Base-by-base conservation (phyloP, 2,329 filamentous ascomycete genomes). In the Sarocladiaceae sp. region DNA sequence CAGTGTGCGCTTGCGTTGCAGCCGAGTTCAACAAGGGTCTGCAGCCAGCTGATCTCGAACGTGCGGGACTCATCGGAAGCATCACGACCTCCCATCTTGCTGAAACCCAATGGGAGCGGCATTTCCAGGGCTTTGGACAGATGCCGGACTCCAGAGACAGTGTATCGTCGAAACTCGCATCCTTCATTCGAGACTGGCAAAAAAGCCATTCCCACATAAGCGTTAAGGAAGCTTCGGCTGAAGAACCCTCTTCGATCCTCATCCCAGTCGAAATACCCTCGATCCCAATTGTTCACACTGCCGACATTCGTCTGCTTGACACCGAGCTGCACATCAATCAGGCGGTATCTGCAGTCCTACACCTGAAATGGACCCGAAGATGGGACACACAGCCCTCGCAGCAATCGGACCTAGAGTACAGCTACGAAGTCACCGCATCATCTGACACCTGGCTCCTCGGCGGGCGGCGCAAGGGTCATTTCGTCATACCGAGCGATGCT, bases 181-280 rank as follows among this genome's bases (percentile, higher is more conserved):
- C 53, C 2, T 53, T 58, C 31, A 53, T 74, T 3, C 48, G 56
- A 1, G 34, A 44, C 3, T 68, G 65, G 65, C 62, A 60, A 44
- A 47, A 48, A n/a, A 6, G 13, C 7, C 26, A 43, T 23, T 46
- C 49, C 4, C 53, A 63, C 20, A 47, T 55, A 11, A 53, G 46
- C 5, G 45, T 68, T 11, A 45, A 55, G 3, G 42, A 48, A 2
- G 47, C 54, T 5, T 44, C 45, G 1, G 49, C 50, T 4, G 40
- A 44, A n/a, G 67, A 74, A 16, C 51, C 70, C 62, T 49, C 74
- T 75, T 82, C 80, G 11, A 90, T 98, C 53, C 71, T 85, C 23
- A 94, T 98, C 44, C 87, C 90, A 0, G 90, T 98, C 12, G 88
- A 95, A 47, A 80, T 98, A 1, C 91, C 91, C 0, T 82, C 84